A percentile compares a stretch with the other conserved stretches of the same genome.
Evolutionary conservation across 208 protist species (phyloP).

Genomic region (Crithidia expoeki): DNA sequence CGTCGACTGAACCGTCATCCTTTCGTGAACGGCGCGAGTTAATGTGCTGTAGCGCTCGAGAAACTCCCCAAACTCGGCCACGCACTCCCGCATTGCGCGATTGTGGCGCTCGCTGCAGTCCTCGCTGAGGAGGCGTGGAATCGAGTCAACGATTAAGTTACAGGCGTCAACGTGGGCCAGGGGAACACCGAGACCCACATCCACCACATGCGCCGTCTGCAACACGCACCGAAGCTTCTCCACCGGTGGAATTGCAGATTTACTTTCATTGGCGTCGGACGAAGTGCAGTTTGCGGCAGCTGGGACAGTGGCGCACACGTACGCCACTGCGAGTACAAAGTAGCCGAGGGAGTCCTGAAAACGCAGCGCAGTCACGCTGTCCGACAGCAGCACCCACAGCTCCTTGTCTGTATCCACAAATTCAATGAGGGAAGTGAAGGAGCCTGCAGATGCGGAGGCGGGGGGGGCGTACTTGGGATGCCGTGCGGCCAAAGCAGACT

Average conservation of each 20-base stretch:
- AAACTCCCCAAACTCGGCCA: conserved; percentile 66
- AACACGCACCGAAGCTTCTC: conserved; percentile 31
- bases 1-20: conserved; percentile 69
- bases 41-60: conserved; percentile 75
- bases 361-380: conserved; percentile 44
- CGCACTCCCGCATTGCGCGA: conserved; percentile 62
- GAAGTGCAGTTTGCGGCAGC: no score
- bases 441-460: no score
- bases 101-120: conserved; percentile 62
- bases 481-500: conserved; percentile 17
- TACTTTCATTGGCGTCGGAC: no score
- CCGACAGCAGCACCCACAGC: conserved; percentile 19
- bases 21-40: conserved; percentile 49
- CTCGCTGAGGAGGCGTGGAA: conserved; percentile 53
- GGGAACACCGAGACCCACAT: conserved; percentile 69
- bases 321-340: conserved; percentile 47
- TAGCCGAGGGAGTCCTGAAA: conserved; percentile 71
- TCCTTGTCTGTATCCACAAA: conserved; percentile 19
- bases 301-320: neutral
- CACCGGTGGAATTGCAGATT: no score
- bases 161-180: conserved; percentile 62
- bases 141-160: conserved; percentile 36
- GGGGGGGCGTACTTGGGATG: conserved; percentile 5
- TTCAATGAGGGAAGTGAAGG: neutral
- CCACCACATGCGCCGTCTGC: conserved; percentile 39